Percentiles rank a stretch among this genome's conserved stretches.
Evolutionary conservation across 208 protist genomes (phyloP).

Genomic region (Wallacemonas sp.): DNA sequence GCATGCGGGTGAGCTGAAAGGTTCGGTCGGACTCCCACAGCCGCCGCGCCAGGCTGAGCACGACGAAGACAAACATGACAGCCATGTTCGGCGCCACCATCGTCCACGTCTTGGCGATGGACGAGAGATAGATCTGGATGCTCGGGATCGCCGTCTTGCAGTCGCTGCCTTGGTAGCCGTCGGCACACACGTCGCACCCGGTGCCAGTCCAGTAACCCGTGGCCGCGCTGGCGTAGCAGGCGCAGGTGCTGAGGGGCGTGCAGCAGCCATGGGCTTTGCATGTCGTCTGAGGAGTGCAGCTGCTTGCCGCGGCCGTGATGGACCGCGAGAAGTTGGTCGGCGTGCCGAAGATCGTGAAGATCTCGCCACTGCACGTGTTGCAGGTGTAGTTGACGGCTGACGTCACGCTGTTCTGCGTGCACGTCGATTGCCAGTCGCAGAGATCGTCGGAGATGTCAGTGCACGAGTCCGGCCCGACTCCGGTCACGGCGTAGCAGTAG

Average conservation of each 20-base stretch:
- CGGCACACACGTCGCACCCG: conserved; percentile 35
- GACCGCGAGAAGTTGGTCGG: conserved; percentile 11
- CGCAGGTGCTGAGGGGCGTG: conserved; percentile 27
- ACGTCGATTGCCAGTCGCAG: conserved; percentile 28
- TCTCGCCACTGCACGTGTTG: conserved; percentile 52
- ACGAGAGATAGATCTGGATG: conserved; percentile 58
- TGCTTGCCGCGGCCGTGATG: not conserved
- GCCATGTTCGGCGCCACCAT: conserved; percentile 83
- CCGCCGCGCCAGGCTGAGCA: conserved; percentile 55
- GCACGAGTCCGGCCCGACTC: conserved; percentile 47
- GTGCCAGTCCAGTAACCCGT: conserved; percentile 45
- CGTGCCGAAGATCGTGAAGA: conserved; percentile 42
- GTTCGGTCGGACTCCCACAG: conserved; percentile 63
- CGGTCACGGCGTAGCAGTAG: conserved; percentile 56
- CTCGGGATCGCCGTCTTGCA: conserved; percentile 25
- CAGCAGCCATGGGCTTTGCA: conserved; percentile 75
- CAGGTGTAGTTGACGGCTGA: conserved; percentile 50
- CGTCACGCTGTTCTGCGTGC: conserved; percentile 9
- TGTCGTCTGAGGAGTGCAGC: conserved; percentile 27
- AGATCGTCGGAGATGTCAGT: conserved; percentile 24
- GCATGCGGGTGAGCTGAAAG: conserved; percentile 63
- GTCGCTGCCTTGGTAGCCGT: conserved; percentile 29
- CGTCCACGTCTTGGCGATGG: conserved; percentile 75
- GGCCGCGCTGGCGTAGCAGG: conserved; percentile 40
- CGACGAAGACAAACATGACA: conserved; percentile 68